Evolutionary conservation across 768 basidiomycete species (phyloP).

Genomic region (Exsudoporus frostii): DNA sequence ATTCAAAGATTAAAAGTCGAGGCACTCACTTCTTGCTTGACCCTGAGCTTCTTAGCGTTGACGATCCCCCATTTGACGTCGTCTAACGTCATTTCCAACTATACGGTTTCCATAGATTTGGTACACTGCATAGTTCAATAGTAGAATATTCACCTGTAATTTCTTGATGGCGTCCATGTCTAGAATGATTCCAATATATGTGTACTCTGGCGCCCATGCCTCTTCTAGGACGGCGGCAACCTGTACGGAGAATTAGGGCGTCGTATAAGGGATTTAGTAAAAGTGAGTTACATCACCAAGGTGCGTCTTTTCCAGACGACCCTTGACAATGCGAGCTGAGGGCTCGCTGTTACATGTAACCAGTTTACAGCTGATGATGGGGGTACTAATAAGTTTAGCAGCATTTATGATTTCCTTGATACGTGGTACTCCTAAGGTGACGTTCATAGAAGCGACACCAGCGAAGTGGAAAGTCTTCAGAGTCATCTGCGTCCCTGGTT

Average conservation of each 20-base stretch:
- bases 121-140: not conserved
- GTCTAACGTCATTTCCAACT: conserved; percentile 92
- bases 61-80: conserved; percentile 93
- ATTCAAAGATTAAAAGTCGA: not conserved
- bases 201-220: conserved; percentile 91
- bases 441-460: conserved; percentile 99
- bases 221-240: conserved; percentile 92
- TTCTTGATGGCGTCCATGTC: conserved; percentile 86
- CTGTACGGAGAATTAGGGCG: conserved; percentile 37
- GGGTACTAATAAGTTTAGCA: conserved; percentile 94
- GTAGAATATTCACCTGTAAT: conserved; percentile 60
- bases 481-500: conserved; percentile 99
- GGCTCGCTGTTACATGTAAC: conserved; percentile 82
- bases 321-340: conserved; percentile 98
- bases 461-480: conserved; percentile 99
- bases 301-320: conserved; percentile 89
- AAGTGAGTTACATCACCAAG: conserved; percentile 74
- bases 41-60: conserved; percentile 82
- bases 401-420: conserved; percentile 99
- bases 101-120: not conserved
- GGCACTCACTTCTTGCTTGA: conserved; percentile 71
- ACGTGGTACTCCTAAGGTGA: conserved; percentile 98
- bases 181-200: conserved; percentile 90
- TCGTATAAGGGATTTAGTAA: not conserved
- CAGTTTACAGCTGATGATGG: conserved; percentile 96